Conservation (phyloP, 768 basidiomycete genomes). For the Lactarius psammicola region DNA sequence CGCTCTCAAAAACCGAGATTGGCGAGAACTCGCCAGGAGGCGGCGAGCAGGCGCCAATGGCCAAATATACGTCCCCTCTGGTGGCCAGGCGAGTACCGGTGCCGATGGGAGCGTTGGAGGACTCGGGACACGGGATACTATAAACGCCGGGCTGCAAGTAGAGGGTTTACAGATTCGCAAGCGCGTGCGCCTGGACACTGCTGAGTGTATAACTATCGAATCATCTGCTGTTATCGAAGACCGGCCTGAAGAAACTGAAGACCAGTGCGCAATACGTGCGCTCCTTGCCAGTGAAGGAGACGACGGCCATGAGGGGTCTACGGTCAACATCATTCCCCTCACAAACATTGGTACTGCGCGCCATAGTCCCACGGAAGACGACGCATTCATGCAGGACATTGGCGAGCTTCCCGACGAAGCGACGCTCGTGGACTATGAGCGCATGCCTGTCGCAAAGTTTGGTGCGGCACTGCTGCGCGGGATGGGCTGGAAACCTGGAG, state of each 20-base stretch:
- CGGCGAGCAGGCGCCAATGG: constrained; percentile 47
- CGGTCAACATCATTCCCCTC: constrained; percentile 61
- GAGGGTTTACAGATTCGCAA: constrained; percentile 61
- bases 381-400: constrained; percentile 57
- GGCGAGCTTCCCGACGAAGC: constrained; percentile 75
- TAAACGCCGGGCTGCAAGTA: constrained; percentile 56
- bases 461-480: constrained; percentile 90
- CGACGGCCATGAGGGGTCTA: constrained; percentile 37
- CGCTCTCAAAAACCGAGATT: constrained; percentile 82
- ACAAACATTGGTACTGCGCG: constrained; percentile 28
- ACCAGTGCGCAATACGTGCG: constrained; percentile 76
- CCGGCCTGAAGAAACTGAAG: constrained; percentile 58
- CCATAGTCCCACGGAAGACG: constrained; percentile 65
- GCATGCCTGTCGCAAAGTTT: constrained; percentile 41
- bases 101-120: constrained; percentile 74
- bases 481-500: constrained; percentile 93
- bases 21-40: constrained; percentile 76
- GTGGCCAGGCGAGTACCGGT: constrained; percentile 53
- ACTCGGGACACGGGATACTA: constrained; percentile 67
- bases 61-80: constrained; percentile 59
- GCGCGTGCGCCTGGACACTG: constrained; percentile 31
- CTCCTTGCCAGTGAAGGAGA: constrained; percentile 59
- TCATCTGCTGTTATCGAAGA: constrained; percentile 34
- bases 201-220: constrained; percentile 30
- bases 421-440: constrained; percentile 81